Evolutionary conservation across 495 filamentous ascomycete genomes (phyloP).

Genomic region (Trichoderma reesei): DNA sequence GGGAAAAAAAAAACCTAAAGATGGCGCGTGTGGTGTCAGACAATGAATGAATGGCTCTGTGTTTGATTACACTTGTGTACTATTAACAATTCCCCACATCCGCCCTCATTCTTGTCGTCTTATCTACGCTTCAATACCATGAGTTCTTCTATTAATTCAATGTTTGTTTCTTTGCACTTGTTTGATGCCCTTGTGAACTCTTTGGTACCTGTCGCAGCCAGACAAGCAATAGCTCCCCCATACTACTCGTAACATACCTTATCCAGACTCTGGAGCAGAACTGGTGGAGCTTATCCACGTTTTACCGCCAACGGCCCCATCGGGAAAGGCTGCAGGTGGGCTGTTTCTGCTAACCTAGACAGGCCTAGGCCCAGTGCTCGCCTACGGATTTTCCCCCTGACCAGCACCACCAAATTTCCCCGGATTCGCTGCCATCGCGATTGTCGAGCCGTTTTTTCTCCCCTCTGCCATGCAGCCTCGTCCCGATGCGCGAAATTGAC

Average conservation of each 20-base stretch:
- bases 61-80: no score
- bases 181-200: no score
- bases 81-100: neutral
- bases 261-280: neutral
- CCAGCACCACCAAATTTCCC: slow-evolving; percentile 8
- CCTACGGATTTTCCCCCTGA: neutral
- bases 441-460: neutral
- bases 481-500: neutral
- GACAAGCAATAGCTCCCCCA: no score
- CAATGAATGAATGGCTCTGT: no score
- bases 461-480: neutral
- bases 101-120: no score
- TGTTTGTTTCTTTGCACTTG: no score
- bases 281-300: neutral
- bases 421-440: neutral
- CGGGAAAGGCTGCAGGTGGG: neutral
- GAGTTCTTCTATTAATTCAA: no score
- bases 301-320: neutral
- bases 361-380: neutral
- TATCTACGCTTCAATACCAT: no score
- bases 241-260: neutral
- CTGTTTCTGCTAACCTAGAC: neutral
- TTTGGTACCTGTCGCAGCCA: no score
- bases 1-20: neutral
- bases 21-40: neutral